A percentile compares a stretch with the other conserved stretches of the same genome.
Evolutionary conservation across 2,329 filamentous ascomycete genomes (phyloP).

Genomic region (Botrytis porri): DNA sequence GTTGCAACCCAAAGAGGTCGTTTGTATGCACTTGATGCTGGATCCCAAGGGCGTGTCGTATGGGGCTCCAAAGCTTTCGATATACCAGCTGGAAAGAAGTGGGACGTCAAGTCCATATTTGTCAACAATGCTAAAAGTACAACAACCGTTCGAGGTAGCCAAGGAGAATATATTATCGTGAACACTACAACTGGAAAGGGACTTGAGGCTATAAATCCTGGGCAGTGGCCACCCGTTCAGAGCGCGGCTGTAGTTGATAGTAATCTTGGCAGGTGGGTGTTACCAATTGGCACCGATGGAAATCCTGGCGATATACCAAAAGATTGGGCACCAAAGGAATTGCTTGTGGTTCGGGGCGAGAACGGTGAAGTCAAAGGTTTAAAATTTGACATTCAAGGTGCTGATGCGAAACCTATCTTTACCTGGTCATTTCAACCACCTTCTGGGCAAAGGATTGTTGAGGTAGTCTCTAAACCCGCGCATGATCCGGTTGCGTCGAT

Average conservation of each 20-base stretch:
- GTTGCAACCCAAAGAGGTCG: conserved; percentile 77
- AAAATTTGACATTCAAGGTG: conserved; percentile 47
- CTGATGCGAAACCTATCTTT: conserved; percentile 46
- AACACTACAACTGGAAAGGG: conserved; percentile 51
- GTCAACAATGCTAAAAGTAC: conserved; percentile 55
- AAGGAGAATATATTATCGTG: conserved; percentile 61
- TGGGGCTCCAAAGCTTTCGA: conserved; percentile 70
- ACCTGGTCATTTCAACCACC: conserved; percentile 73
- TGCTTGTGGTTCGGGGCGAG: conserved; percentile 51
- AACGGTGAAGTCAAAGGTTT: conserved; percentile 54
- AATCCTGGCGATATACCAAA: conserved; percentile 47
- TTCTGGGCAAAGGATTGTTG: conserved; percentile 63
- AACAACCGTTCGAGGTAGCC: conserved; percentile 37
- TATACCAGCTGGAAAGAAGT: conserved; percentile 52
- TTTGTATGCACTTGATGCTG: conserved; percentile 76
- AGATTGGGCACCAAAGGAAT: conserved; percentile 50
- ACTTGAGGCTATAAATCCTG: conserved; percentile 45
- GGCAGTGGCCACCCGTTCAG: conserved; percentile 42
- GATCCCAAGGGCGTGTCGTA: conserved; percentile 66
- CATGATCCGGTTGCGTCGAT: conserved; percentile 93
- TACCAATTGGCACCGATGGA: conserved; percentile 52
- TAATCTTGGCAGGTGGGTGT: conserved; percentile 50
- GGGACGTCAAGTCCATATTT: conserved; percentile 67
- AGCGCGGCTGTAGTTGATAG: conserved; percentile 54
- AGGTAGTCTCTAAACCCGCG: conserved; percentile 63